Conservation (phyloP, 1,284 basidiomycete genomes). For the Cutaneotrichosporon cavernicola region DNA sequence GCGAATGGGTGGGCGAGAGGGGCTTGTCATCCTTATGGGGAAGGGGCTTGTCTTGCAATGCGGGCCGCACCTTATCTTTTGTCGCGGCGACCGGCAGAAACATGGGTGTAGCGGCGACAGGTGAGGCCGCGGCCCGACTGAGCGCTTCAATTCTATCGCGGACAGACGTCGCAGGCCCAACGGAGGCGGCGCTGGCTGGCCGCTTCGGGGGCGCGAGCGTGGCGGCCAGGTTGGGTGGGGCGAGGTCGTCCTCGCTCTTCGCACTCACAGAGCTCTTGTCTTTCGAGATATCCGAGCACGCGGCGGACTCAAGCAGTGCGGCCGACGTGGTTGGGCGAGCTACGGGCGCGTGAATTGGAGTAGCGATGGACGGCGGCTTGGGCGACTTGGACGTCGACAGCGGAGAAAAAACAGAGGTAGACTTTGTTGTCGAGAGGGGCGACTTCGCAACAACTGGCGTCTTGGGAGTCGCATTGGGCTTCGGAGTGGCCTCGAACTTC, state of each 20-base stretch:
- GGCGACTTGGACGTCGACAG: not conserved
- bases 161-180: not conserved
- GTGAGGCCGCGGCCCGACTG: not conserved
- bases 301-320: not conserved
- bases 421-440: not conserved
- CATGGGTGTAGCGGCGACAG: not conserved
- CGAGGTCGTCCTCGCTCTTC: no score
- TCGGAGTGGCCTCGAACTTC: not conserved
- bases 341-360: slow-evolving; percentile 1
- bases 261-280: no score
- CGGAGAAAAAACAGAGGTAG: not conserved
- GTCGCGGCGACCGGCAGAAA: not conserved
- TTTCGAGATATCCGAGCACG: no score
- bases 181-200: not conserved
- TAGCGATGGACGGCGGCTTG: not conserved
- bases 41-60: no score
- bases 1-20: no score
- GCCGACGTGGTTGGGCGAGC: not conserved
- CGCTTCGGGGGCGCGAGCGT: no score
- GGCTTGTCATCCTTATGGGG: no score
- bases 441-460: not conserved
- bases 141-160: slow-evolving; percentile 2
- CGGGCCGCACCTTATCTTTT: no score
- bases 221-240: no score
- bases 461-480: not conserved